A percentile compares a stretch with the other conserved stretches of the same genome.
Evolutionary conservation across 2,329 filamentous ascomycete genomes (phyloP).

Genomic region (Piedraia hortae): DNA sequence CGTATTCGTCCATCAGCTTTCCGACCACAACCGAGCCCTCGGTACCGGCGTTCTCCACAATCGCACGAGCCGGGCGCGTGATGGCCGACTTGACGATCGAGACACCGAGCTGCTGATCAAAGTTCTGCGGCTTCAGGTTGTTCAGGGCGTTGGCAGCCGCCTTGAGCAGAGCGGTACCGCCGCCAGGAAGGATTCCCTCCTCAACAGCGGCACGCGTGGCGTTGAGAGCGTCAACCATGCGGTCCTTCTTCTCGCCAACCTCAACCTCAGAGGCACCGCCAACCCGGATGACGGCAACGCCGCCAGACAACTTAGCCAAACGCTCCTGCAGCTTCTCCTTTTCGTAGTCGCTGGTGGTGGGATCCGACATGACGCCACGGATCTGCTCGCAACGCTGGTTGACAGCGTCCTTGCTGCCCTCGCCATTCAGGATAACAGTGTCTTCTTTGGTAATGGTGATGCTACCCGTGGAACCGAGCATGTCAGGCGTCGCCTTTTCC

Average conservation of each 20-base stretch:
- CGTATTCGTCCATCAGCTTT: constrained; percentile 90
- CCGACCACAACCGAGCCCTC: constrained; percentile 92
- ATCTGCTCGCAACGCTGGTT: constrained; percentile 96
- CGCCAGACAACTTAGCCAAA: constrained; percentile 93
- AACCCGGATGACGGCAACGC: constrained; percentile 98
- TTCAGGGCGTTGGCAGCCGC: constrained; percentile 69
- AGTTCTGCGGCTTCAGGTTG: constrained; percentile 71
- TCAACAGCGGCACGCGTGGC: constrained; percentile 94
- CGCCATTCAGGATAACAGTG: constrained; percentile 92
- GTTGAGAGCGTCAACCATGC: constrained; percentile 93
- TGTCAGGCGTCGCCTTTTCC: constrained; percentile 84
- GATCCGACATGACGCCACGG: constrained; percentile 82
- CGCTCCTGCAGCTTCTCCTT: constrained; percentile 99
- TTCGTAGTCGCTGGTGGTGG: constrained; percentile 92
- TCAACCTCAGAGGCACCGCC: constrained; percentile 93
- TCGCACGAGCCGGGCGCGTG: constrained; percentile 75
- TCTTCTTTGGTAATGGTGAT: constrained; percentile 99
- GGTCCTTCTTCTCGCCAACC: constrained; percentile 99
- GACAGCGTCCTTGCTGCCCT: constrained; percentile 82
- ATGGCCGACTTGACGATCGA: constrained; percentile 96
- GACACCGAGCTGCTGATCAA: constrained; percentile 96
- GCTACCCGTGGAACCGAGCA: constrained; percentile 88
- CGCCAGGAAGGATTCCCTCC: constrained; percentile 95
- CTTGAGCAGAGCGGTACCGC: constrained; percentile 95
- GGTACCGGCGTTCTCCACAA: constrained; percentile 89